Percentiles rank a stretch among this genome's conserved stretches.
Evolutionary conservation across 164 flowering plant species (phyloP).

Genomic region (Chimonanthus salicifolius): DNA sequence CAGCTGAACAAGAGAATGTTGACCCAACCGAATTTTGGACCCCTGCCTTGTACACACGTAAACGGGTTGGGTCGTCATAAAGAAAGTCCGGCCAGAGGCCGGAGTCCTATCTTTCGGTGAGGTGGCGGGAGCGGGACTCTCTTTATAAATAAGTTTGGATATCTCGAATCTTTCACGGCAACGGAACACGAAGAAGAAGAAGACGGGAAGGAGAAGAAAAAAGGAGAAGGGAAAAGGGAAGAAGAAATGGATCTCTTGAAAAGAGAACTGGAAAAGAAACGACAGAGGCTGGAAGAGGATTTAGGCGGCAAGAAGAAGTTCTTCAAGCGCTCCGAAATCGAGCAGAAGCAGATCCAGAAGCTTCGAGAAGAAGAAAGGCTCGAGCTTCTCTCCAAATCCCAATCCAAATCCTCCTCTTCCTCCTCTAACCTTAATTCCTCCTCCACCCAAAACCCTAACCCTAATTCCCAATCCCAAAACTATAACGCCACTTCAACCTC

Average conservation of each 20-base stretch:
- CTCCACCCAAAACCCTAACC: slow-evolving; percentile 1
- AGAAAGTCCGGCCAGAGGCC: too few species aligned
- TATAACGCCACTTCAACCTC: slow-evolving; percentile 30
- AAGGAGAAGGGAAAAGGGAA: neutral
- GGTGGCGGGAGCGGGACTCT: too few species aligned
- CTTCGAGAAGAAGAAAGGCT: slow-evolving; percentile 74
- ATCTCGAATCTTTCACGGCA: too few species aligned
- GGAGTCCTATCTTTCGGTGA: too few species aligned
- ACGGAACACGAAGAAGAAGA: neutral
- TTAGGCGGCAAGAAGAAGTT: slow-evolving; percentile 28
- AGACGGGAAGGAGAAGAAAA: neutral
- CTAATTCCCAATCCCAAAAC: slow-evolving; percentile 22
- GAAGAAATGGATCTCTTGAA: slow-evolving; percentile 38
- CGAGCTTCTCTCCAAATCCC: slow-evolving; percentile 68
- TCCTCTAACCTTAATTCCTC: neutral
- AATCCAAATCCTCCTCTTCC: too few species aligned
- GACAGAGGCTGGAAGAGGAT: slow-evolving; percentile 23
- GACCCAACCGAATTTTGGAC: too few species aligned
- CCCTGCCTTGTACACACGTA: too few species aligned
- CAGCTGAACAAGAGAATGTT: too few species aligned
- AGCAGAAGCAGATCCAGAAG: slow-evolving; percentile 41
- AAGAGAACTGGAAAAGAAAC: slow-evolving; percentile 32
- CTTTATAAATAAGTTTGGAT: too few species aligned
- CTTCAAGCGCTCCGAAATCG: slow-evolving; percentile 45
- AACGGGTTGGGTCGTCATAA: too few species aligned